Evolutionary conservation across 2,329 filamentous ascomycete genomes (phyloP), one percentile per base, ranked within the genome.

Genomic region (Beauveria sp.): DNA sequence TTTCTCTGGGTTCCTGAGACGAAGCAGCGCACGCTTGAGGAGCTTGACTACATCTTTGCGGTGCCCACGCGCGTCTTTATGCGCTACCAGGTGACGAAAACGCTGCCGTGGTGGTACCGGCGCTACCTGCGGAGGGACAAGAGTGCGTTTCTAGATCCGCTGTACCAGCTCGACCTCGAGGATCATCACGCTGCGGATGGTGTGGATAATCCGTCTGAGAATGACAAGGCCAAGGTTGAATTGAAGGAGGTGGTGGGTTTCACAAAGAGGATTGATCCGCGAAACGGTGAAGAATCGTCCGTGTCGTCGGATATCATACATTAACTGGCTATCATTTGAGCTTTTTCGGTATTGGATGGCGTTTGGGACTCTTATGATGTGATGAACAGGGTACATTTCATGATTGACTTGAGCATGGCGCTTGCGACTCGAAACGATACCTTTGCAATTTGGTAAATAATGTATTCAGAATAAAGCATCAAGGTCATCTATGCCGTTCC

Each of bases 101-200:
- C 77, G 1, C 69, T 87, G 26, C 86, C 86, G 0, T 88, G 80
- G 75, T 88, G 82, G 80, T 70, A 84, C 67, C 84, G 80, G 68
- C 77, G 82, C 20, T 86, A 81, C 69, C 70, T 88, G 26, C 69
- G 88, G 48, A 76, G 79, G 46, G 75, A 77, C 64, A 80, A 80
- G 66, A 65, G 71, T 18, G 77, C 70, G 4, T 68, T 68, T 24
- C 68, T 79, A 42, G 70, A 77, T 64, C 77, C 77, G 8, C 68
- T 79, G n/a, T 79, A 79, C 53, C 73, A 73, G 51, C 72, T 77
- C 31, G 75, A 77, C 50, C 69, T 74, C 26, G 69, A 67, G 22
- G 71, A 73, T 26, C 70, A 63, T 43, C 61, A 72, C 10, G 70
- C 72, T 51, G 66, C 62, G 5, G 67, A 68, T n/a, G 69, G 69